Evolutionary conservation across 805 yeast genomes (phyloP).

Genomic region (Candida glaebosa): DNA sequence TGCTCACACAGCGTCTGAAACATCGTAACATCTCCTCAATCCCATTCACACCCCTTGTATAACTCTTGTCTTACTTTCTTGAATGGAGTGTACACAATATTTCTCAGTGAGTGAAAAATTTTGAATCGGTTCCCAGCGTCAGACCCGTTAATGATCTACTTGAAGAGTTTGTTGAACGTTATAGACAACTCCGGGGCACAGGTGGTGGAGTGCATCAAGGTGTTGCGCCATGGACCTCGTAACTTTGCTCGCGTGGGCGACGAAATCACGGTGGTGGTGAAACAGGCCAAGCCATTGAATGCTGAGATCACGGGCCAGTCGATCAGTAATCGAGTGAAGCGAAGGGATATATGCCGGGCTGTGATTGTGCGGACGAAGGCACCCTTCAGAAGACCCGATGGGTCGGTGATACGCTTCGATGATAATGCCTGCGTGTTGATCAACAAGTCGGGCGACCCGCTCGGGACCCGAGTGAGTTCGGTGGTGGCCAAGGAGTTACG

Average conservation of each 20-base stretch:
- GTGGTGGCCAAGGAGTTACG: slow-evolving; percentile 90
- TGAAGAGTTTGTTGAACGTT: slow-evolving; percentile 83
- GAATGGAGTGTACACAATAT: not conserved
- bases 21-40: not conserved
- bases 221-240: slow-evolving; percentile 81
- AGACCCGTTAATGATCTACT: slow-evolving; percentile 94
- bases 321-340: slow-evolving; percentile 77
- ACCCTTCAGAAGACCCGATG: slow-evolving; percentile 74
- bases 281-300: slow-evolving; percentile 78
- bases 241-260: slow-evolving; percentile 87
- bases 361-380: slow-evolving; percentile 92
- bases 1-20: not conserved
- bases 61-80: not conserved
- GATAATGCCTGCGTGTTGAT: slow-evolving; percentile 96
- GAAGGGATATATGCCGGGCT: slow-evolving; percentile 95
- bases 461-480: slow-evolving; percentile 88
- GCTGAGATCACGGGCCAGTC: slow-evolving; percentile 70
- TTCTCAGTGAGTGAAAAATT: not conserved
- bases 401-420: slow-evolving; percentile 81
- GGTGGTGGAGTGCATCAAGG: slow-evolving; percentile 93
- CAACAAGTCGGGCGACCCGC: slow-evolving; percentile 88
- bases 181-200: slow-evolving; percentile 96
- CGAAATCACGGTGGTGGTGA: slow-evolving; percentile 89
- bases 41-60: not conserved
- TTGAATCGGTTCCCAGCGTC: no score